Evolutionary conservation across 2,329 filamentous ascomycete genomes (phyloP), one percentile per base, ranked within the genome.

Genomic region (Septoria linicola): DNA sequence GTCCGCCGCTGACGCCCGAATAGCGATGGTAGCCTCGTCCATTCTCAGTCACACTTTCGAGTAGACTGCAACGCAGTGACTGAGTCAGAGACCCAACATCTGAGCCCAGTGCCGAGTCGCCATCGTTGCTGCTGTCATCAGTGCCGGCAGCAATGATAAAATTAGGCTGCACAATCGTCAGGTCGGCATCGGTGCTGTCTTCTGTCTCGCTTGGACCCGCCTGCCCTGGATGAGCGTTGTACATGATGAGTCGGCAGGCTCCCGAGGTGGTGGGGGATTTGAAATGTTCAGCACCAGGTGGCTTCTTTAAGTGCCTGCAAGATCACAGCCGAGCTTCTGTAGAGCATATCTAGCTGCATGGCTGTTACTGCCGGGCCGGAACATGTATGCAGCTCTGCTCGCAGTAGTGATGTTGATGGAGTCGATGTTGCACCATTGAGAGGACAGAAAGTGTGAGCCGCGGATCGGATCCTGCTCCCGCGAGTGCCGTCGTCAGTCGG

Each of bases 1-100:
- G 42, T 39, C 57, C 57, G 8, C 54, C 59, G 23, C 57, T 45
- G 50, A 61, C 40, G 2, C 53, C 50, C 61, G 2, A 74, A 16
- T 55, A 59, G 21, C 47, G 35, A 23, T 55, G 53, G 13, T 55
- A 55, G 31, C 48, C 32, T 40, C 53, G 16, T 34, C 53, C 53
- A 23, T 55, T 52, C n/a, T 55, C 53, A 8, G 30, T 36, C 11
- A 51, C 48, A 16, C 32, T 39, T 17, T 51, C 40, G 11, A 51
- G 23, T 6, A 51, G 31, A 31, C 41, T 44, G 32, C 32, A 35
- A 17, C 48, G 31, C 2, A 51, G 8, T 8, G 40, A 44, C 13
- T 51, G 40, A 7, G 48, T 51, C n/a, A 44, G 21, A 19, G 41
- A 44, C 4, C 32, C 41, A 4, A 31, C 32, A 23, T 51, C 41